These are phyloP conservation scores for maize (Zea mays) DNA, from an alignment of 176 grass and related monocot species.

Conservation along the genomic window Zm-B73-REFERENCE-NAM-5.0 NC_050097.1:3631501-3632000, in stretches of 20 bases:
- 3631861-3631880: conserved; percentile 61
- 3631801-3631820: neutral
- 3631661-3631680: neutral
- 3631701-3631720: neutral
- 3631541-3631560: conserved; percentile 25
- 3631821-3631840: conserved; percentile 46
- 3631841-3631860: conserved; percentile 57
- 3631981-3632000: conserved; percentile 32
- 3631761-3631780: neutral
- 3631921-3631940: conserved; percentile 19
- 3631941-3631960: neutral
- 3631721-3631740: neutral
- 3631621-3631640: conserved; percentile 31
- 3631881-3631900: conserved; percentile 96
- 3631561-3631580: neutral
- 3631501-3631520: conserved; percentile 15
- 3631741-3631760: neutral
- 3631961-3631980: neutral
- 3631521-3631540: conserved; percentile 14
- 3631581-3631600: neutral
- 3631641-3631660: conserved; percentile 7
- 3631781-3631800: neutral
- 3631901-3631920: conserved; percentile 73
- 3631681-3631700: neutral
- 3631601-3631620: neutral